phyloP scores from a whole-genome alignment of 257 asterid genomes.

The Nyctanthes arbortristis region DNA sequence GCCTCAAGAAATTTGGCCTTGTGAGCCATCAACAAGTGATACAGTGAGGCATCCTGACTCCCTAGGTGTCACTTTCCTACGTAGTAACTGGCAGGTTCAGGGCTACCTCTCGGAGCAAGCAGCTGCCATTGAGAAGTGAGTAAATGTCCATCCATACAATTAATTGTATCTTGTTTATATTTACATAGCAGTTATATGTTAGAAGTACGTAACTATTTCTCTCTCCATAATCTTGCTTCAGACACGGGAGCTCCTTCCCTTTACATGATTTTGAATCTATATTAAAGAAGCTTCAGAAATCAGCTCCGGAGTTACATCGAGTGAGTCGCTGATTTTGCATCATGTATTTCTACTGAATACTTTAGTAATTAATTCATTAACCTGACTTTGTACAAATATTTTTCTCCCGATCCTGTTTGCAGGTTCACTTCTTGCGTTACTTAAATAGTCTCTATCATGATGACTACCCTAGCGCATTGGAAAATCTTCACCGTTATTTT shows the following conservation, averaged over 20 bases:
- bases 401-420: conserved; percentile 33
- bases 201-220: conserved; percentile 5
- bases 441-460: conserved; percentile 85
- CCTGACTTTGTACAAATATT: conserved; percentile 15
- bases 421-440: conserved; percentile 94
- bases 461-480: conserved; percentile 84
- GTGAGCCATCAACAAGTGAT: conserved; percentile 40
- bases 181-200: conserved; percentile 11
- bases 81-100: conserved; percentile 94
- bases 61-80: conserved; percentile 59
- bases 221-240: conserved; percentile 28
- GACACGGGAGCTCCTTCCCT: conserved; percentile 78
- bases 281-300: conserved; percentile 72
- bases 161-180: background rate
- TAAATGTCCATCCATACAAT: background rate
- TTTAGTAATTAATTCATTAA: conserved; percentile 23
- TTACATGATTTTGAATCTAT: conserved; percentile 68
- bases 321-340: conserved; percentile 46
- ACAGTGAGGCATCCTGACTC: conserved; percentile 35
- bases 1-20: conserved; percentile 37
- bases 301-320: conserved; percentile 91
- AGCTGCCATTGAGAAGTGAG: conserved; percentile 73
- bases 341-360: conserved; percentile 6
- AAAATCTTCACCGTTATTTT: conserved; percentile 92
- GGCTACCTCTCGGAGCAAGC: conserved; percentile 88